Evolutionary conservation across 768 basidiomycete genomes (phyloP), one percentile per base, ranked within the genome.

Genomic region (Phaeotremella fagi): DNA sequence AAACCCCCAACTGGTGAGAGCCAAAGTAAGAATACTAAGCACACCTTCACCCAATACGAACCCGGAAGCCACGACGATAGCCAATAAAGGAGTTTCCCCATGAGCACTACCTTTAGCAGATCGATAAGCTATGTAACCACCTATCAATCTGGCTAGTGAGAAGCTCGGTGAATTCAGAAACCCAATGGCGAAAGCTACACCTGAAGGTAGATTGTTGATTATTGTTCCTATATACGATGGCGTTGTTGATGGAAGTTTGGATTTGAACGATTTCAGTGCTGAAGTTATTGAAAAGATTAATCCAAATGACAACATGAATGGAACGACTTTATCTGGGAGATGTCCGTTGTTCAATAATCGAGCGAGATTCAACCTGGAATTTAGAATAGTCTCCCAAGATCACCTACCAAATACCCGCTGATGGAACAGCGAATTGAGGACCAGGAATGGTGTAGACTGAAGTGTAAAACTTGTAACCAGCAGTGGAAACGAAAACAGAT

Each of bases 1-100:
- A 3, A 89, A 76, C 2, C 89, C 90, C 28, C 80, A 79, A 27
- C 84, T 88, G 57, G 83, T 82, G 55, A 95, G 73, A 5, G 84
- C 63, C 44, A 98, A 78, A 14, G 86, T 82, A 25, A 91, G 74
- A 42, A 98, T 80, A 68, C 90, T 91, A 36, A 88, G 78, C 28
- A 95, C 84, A 1, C 94, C 94, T 71, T 98, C 94, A 18, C 94
- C 94, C 16, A 98, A 78, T 23, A 98, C 92, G 71, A 98, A 95
- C 2, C 94, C 94, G 72, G 87, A 90, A 5, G 92, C 94, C 35
- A 94, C 79, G 23, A 97, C 82, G 64, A 98, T 85, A 29, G 92
- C 69, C 37, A 64, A 35, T 15, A 66, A 50, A 1, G 60, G 72
- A 14, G 67, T 74, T 36, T 73, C 70, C 4, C 68, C 68, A 6